Conservation (phyloP, 352 stramenopile genomes). For the Phytophthora citricola region DNA sequence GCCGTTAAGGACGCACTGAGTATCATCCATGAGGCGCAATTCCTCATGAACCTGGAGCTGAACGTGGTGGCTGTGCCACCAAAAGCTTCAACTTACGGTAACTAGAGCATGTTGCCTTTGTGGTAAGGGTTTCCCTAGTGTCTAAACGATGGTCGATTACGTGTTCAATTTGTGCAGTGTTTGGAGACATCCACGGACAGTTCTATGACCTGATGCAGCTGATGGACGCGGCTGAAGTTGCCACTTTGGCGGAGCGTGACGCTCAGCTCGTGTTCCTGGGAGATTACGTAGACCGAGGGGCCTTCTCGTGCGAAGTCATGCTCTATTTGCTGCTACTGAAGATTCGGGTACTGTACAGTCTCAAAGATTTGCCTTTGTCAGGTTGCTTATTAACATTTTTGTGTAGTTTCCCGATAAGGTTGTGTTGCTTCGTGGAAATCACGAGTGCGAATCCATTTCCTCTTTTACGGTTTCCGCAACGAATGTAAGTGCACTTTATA, state of each 20-base stretch:
- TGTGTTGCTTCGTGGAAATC: conserved; percentile 76
- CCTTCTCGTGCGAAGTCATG: conserved; percentile 86
- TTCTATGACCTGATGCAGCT: conserved; percentile 81
- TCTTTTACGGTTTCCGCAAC: conserved; percentile 84
- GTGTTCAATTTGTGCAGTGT: conserved; percentile 50
- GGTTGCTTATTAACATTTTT: neutral
- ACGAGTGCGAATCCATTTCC: conserved; percentile 88
- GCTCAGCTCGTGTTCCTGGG: conserved; percentile 75
- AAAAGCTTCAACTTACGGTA: conserved; percentile 41
- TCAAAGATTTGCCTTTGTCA: too few species aligned
- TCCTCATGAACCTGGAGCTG: conserved; percentile 59
- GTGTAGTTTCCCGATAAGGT: conserved; percentile 65
- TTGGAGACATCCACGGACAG: conserved; percentile 85
- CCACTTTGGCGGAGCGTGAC: conserved; percentile 47
- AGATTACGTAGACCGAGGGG: conserved; percentile 83
- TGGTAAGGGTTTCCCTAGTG: conserved; percentile 2
- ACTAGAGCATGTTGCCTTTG: conserved; percentile 19
- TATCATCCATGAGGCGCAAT: conserved; percentile 76
- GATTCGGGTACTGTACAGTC: conserved; percentile 30
- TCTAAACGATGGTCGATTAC: conserved; percentile 13
- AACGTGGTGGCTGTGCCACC: conserved; percentile 62
- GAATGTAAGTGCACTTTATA: conserved; percentile 58
- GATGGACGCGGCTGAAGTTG: conserved; percentile 54
- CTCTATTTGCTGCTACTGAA: conserved; percentile 83
- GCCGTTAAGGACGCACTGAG: conserved; percentile 59